Evolutionary conservation across 2,329 filamentous ascomycete species (phyloP), one percentile per base, ranked within the genome.

Genomic region (Tolypocladium inflatum): DNA sequence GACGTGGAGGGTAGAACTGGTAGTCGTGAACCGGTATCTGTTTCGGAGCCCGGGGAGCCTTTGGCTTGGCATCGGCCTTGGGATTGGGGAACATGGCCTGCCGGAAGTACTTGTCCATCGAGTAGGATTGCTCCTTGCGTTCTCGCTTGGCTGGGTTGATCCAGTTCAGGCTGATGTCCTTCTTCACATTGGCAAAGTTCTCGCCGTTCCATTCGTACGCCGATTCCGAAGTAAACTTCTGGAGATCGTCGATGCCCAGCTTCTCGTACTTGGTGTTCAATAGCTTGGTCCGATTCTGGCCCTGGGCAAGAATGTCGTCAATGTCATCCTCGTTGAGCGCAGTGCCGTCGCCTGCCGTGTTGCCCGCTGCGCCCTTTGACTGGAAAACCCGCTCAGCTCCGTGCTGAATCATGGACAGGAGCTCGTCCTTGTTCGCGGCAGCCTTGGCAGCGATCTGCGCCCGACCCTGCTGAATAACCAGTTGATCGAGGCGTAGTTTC

Each of bases 121-220:
- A 97, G 71, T 99, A 99, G 6, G 91, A 91, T 70, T 97, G 91
- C 69, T 97, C 93, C 73, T 97, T 99, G 67, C 94, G 90, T 76
- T 99, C 95, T 73, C 94, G 92, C 80, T 99, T 99, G 19, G 93
- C 87, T 2, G 94, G 95, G 67, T 99, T 96, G 76, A 99, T 99
- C 95, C 95, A 99, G 68, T 80, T 92, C 63, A 97, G 83, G 54
- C 90, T 91, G 62, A 97, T 90, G 55, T 96, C 91, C 73, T 95
- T 96, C 76, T 95, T 95, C 69, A 87, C 84, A 59, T 89, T 90
- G 56, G 91, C 90, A 71, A 99, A 99, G 67, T 93, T 93, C 74
- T 97, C 88, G 53, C 94, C 94, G 63, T 99, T 99, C 95, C 95
- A 99, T 70, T 97, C 94, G 67, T 99, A 99, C 0, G 95, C 92